A percentile compares a stretch with the other conserved stretches of the same genome.
These are phyloP conservation scores for Sutorius eximius DNA, from an alignment of 1,284 basidiomycete species.

Conservation along the genomic window DNA sequence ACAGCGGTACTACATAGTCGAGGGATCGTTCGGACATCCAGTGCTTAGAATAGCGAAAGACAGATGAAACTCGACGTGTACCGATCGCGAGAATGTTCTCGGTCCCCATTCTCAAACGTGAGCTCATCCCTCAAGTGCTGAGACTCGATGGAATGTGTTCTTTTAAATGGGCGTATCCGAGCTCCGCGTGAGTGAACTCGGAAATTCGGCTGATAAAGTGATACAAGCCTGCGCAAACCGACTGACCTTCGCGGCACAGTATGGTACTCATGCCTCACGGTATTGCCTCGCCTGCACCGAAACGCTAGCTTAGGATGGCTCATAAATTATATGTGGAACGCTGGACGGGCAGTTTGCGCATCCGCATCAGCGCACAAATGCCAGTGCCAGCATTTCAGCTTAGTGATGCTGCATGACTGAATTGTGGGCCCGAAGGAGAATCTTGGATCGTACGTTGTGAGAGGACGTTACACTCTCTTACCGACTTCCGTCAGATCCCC, in stretches of 20 bases:
- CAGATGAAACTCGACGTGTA: background rate
- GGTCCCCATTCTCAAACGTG: background rate
- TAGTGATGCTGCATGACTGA: no score
- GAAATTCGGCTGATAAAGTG: background rate
- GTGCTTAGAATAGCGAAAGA: background rate
- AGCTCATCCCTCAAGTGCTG: background rate
- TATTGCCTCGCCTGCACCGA: slow-evolving; percentile 42
- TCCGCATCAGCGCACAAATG: no score
- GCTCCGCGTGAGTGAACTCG: background rate
- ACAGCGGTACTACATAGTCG: background rate
- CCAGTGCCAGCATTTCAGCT: no score
- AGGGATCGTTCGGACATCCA: background rate
- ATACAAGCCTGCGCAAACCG: background rate
- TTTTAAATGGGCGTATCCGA: background rate
- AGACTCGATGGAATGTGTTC: background rate
- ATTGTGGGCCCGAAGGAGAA: no score
- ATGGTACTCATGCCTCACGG: no score
- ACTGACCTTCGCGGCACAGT: background rate
- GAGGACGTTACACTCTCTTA: no score
- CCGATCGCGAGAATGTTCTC: background rate
- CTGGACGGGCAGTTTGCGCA: no score
- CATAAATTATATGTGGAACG: no score
- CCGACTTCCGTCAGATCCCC: no score
- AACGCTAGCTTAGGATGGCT: background rate
- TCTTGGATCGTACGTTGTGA: no score